These are phyloP conservation scores for Xylaria cubensis DNA, from an alignment of 495 filamentous ascomycete genomes.

Conservation along the genomic window DNA sequence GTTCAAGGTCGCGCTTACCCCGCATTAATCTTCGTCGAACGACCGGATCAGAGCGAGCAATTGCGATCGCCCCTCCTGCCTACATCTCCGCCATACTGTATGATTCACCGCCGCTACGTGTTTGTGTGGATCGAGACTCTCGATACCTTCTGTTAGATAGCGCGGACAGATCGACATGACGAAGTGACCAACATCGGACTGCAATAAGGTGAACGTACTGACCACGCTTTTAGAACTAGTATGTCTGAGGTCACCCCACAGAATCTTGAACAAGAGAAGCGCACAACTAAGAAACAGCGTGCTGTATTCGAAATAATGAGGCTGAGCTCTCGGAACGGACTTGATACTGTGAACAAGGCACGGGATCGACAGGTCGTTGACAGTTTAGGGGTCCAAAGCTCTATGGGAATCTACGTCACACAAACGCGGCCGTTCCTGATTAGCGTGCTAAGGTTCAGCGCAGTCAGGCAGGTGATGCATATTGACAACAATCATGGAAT, in stretches of 20 bases:
- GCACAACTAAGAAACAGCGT: background rate
- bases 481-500: background rate
- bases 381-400: background rate
- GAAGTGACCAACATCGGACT: background rate
- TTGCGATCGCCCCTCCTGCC: constrained; percentile 30
- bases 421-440: background rate
- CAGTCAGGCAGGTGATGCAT: background rate
- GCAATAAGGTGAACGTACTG: background rate
- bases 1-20: constrained; percentile 30
- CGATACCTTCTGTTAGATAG: background rate
- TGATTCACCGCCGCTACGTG: background rate
- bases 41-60: constrained; percentile 31
- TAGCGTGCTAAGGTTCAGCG: background rate
- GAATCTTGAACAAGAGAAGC: background rate
- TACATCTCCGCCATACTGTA: background rate
- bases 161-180: constrained; percentile 5
- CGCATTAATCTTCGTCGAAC: constrained; percentile 30
- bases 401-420: constrained; percentile 1
- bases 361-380: constrained; percentile 6
- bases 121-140: constrained; percentile 2
- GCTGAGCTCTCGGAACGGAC: background rate
- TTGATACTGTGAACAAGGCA: background rate
- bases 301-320: background rate
- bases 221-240: background rate
- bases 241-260: background rate